A percentile compares a stretch with the other conserved stretches of the same genome.
phyloP scores from a whole-genome alignment of 371 early-diverging fungal genomes.

The Amoeboradix gromovi region DNA sequence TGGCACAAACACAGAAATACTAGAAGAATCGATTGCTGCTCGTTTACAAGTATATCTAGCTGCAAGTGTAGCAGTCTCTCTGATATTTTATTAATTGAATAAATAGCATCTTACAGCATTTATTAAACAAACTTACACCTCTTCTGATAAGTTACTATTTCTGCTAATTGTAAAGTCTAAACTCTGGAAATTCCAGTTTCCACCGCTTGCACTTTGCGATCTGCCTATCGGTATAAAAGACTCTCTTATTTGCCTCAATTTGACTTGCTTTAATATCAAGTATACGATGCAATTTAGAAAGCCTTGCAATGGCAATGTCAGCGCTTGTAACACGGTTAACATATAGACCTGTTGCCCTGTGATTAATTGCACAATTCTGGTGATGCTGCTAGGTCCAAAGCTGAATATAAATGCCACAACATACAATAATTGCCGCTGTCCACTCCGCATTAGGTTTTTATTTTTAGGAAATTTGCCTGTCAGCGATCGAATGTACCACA shows the following conservation, averaged over 20 bases:
- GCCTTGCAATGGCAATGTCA: not conserved
- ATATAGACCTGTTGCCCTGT: not conserved
- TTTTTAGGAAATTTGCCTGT: not conserved
- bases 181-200: too few relatives aligned
- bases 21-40: too few relatives aligned
- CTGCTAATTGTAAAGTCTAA: too few relatives aligned
- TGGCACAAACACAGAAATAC: too few relatives aligned
- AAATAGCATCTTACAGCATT: too few relatives aligned
- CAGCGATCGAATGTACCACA: not conserved
- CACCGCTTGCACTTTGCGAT: too few relatives aligned
- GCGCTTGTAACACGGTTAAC: not conserved
- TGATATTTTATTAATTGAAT: too few relatives aligned
- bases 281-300: not conserved
- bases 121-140: too few relatives aligned
- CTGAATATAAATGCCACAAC: not conserved
- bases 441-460: not conserved
- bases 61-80: too few relatives aligned
- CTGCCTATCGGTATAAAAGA: too few relatives aligned
- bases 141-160: too few relatives aligned
- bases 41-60: too few relatives aligned
- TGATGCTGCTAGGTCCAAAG: not conserved
- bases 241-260: not conserved
- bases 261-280: not conserved
- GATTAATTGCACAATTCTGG: not conserved
- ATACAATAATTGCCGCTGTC: not conserved